Base-by-base conservation (phyloP, 345 rosid species). In the Populus simonii region DNA sequence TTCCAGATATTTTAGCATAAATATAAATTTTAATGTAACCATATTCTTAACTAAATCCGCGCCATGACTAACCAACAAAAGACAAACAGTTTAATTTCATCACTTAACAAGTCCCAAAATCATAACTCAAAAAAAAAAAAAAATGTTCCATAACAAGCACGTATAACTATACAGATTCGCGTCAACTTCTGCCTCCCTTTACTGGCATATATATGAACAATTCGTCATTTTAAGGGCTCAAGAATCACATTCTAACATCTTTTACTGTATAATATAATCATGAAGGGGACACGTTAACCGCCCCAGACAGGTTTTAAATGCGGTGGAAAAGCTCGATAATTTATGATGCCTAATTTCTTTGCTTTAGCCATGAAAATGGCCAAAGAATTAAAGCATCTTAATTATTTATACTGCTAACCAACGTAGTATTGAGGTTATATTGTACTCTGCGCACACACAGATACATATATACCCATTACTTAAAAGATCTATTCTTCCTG, bases 281-380 rank as follows among this genome's bases (percentile, higher is more conserved):
- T 2, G 85, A 79, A 74, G 79, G 71, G 25, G 84, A 84, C 79
- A 68, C 29, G 41, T 35, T 41, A 78, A 79, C 82, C 25, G 12
- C 57, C 74, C 63, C 57, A 53, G 31, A 67, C 66, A 57, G 47
- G 25, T 67, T 36, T 67, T 67, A 67, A 18, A 67, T 31, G 70
- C 47, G 23, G 70, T 36, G 1, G 23, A 66, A 17, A 66, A 67
- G 41, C 3, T 31, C 5, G 22, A 16, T 31, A 20, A 66, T 55
- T 18, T 35, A 68, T 35, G 73, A 33, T 23, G 62, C 4, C 31
- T 22, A 25, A 10, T 20, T 8, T 29, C 31, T 4, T 25, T 22
- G 20, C 59, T 78, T 22, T 16, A 22, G 66, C 66, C 45, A 66
- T 9, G 77, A 78, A 27, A 41, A 36, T 29, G 80, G 71, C 41